These are phyloP conservation scores for Aspergillus sp. DNA, from an alignment of 2,329 filamentous ascomycete species.

Conservation along the genomic window DNA sequence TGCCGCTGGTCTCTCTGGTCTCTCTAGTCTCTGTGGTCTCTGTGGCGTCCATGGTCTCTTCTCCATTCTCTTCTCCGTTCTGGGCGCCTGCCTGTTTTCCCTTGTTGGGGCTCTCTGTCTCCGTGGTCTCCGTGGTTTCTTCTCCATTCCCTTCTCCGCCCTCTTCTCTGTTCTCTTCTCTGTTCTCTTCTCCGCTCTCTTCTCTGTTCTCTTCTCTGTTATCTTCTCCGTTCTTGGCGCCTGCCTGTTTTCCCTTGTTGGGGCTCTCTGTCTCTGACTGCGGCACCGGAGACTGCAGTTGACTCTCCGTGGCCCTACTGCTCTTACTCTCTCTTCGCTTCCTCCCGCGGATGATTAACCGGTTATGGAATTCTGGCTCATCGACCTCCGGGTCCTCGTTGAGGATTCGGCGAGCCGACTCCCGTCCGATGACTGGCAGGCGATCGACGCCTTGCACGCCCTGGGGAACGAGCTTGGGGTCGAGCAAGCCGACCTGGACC, in stretches of 20 bases:
- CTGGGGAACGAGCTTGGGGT: constrained; percentile 55
- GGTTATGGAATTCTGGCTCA: constrained; percentile 36
- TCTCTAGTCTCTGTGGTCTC: background rate
- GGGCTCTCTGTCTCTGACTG: constrained; percentile 2
- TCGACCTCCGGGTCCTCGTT: constrained; percentile 38
- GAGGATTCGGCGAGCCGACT: constrained; percentile 41
- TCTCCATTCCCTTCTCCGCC: background rate
- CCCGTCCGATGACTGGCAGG: constrained; percentile 41
- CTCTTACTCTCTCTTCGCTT: constrained; percentile 24
- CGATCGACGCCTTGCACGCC: constrained; percentile 41
- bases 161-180: background rate
- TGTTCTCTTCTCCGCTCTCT: background rate
- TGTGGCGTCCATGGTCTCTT: background rate
- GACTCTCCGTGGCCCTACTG: background rate
- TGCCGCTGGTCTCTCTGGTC: background rate
- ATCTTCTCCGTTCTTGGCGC: background rate
- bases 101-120: background rate
- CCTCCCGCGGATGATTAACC: constrained; percentile 27
- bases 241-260: background rate
- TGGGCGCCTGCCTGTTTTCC: background rate
- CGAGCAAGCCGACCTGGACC: constrained; percentile 58
- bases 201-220: background rate
- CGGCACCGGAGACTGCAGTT: background rate
- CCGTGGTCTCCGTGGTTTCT: background rate
- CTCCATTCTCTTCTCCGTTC: background rate